These are phyloP conservation scores for Sanghuangporus weigelae DNA, from an alignment of 1,284 basidiomycete species.

Conservation along the genomic window DNA sequence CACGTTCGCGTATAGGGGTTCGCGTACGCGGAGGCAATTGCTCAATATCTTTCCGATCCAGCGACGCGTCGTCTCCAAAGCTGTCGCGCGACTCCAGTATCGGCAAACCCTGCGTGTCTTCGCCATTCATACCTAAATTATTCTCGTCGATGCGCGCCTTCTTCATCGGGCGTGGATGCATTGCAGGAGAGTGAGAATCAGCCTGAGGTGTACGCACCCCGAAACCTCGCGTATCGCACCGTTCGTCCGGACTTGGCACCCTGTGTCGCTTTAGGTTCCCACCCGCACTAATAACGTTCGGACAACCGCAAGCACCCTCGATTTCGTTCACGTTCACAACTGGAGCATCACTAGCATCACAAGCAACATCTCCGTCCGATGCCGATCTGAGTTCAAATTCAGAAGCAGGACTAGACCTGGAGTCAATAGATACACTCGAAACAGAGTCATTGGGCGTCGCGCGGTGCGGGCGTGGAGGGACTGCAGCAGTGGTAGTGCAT, in stretches of 20 bases:
- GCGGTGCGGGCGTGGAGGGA: not conserved
- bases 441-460: not conserved
- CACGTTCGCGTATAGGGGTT: not conserved
- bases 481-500: not conserved
- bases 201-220: not conserved
- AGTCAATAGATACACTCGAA: not conserved
- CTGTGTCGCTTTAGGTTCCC: not conserved
- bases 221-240: not conserved
- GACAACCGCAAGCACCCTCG: not conserved
- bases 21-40: not conserved
- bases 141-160: not conserved
- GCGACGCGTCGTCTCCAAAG: not conserved
- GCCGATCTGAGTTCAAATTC: not conserved
- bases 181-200: not conserved
- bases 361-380: not conserved
- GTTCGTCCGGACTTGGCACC: not conserved
- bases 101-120: not conserved
- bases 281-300: not conserved
- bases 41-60: not conserved
- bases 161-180: not conserved
- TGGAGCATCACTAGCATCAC: not conserved
- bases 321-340: not conserved
- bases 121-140: not conserved
- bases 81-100: not conserved
- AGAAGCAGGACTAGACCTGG: not conserved